Percentiles rank a stretch among this genome's conserved stretches.
Conservation (phyloP, 192 early-diverging fungal genomes). For the Coemansia umbellata region DNA sequence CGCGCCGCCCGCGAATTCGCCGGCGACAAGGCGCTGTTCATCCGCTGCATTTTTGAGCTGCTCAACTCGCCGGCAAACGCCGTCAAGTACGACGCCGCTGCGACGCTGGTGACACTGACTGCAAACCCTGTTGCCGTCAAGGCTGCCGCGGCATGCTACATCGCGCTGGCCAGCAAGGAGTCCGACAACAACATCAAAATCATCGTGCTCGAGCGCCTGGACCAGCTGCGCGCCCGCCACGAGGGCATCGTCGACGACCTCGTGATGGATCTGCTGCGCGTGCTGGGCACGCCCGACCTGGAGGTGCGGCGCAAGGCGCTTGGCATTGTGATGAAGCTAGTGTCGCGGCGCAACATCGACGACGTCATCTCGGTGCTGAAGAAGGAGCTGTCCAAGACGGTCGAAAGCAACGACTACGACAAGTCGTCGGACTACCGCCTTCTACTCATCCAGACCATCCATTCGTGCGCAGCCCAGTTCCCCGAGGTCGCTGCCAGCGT, state of each 20-base stretch:
- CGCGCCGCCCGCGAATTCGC: conserved; percentile 79
- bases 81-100: conserved; percentile 97
- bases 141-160: conserved; percentile 88
- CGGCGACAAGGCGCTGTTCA: conserved; percentile 90
- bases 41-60: conserved; percentile 85
- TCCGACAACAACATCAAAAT: conserved; percentile 98
- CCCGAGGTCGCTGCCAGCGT: conserved; percentile 95
- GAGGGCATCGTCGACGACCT: conserved; percentile 85
- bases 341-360: conserved; percentile 84
- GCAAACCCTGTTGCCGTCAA: conserved; percentile 87
- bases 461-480: conserved; percentile 92
- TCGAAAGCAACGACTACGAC: conserved; percentile 74
- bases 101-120: conserved; percentile 83
- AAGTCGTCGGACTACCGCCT: conserved; percentile 91
- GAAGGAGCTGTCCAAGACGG: conserved; percentile 93
- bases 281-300: conserved; percentile 88
- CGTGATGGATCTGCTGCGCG: conserved; percentile 95
- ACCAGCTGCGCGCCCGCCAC: conserved; percentile 83
- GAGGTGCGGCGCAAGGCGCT: conserved; percentile 89
- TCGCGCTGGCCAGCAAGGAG: conserved; percentile 86
- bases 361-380: conserved; percentile 91
- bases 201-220: conserved; percentile 88
- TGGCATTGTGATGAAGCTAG: conserved; percentile 87
- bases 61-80: conserved; percentile 76
- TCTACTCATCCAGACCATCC: conserved; percentile 94